These are phyloP conservation scores for Pyrus hybrid DNA, from an alignment of 331 rosid genomes.

Conservation along the genomic window DNA sequence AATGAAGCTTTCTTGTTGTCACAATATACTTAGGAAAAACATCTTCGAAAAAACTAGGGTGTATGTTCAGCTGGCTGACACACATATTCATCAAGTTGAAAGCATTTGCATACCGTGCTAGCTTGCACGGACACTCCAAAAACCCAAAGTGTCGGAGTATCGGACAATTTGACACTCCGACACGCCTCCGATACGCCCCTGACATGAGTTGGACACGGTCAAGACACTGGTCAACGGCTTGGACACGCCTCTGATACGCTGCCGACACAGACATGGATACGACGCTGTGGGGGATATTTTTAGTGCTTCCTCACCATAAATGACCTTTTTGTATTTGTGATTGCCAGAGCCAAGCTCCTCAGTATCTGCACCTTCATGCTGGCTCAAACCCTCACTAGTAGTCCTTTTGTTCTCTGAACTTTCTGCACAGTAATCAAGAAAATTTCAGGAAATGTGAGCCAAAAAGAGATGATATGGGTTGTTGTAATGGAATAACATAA, in stretches of 20 bases:
- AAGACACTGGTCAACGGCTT: no score
- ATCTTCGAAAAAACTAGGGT: no score
- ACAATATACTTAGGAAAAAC: background rate
- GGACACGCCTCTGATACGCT: no score
- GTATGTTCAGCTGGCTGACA: no score
- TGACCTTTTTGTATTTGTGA: conserved; percentile 41
- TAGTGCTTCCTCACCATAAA: conserved; percentile 86
- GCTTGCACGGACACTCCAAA: no score
- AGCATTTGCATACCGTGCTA: background rate
- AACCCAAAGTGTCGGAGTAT: no score
- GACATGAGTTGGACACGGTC: no score
- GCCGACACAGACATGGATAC: no score
- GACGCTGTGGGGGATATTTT: conserved; percentile 68
- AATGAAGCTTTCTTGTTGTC: background rate
- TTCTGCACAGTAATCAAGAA: conserved; percentile 34
- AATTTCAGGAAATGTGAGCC: conserved; percentile 10
- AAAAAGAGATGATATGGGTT: conserved; percentile 13
- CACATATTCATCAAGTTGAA: background rate
- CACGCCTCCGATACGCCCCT: no score
- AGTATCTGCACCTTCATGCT: conserved; percentile 39
- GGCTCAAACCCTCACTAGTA: conserved; percentile 31
- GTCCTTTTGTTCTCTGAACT: conserved; percentile 28
- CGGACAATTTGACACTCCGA: no score
- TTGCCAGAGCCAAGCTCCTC: conserved; percentile 31
- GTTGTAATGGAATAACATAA: conserved; percentile 1